Percentiles rank a stretch among this genome's conserved stretches.
These are phyloP conservation scores for Trichoderma citrinoviride DNA, from an alignment of 2,329 filamentous ascomycete species.

Conservation along the genomic window DNA sequence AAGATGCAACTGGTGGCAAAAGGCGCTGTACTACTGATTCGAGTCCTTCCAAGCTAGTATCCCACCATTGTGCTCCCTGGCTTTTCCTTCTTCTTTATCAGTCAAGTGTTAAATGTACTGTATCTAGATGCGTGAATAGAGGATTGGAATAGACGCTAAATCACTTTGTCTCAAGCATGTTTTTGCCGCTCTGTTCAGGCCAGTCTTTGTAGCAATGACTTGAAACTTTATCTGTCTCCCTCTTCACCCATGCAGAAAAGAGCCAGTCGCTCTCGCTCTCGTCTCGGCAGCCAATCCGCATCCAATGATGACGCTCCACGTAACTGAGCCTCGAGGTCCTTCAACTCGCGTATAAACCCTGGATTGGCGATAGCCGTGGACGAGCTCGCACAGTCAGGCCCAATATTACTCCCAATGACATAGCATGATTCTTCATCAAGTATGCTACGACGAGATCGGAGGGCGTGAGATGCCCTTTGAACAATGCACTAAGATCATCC, in stretches of 20 bases:
- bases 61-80: no score
- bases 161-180: neutral
- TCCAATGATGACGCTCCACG: neutral
- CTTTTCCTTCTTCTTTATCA: no score
- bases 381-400: slow-evolving; percentile 12
- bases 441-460: slow-evolving; percentile 9
- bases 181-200: no score
- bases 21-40: slow-evolving; percentile 13
- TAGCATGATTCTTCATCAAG: slow-evolving; percentile 1
- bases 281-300: neutral
- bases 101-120: no score
- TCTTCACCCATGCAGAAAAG: neutral
- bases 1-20: slow-evolving; percentile 21
- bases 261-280: slow-evolving; percentile 2
- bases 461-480: slow-evolving; percentile 18
- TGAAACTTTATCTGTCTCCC: neutral
- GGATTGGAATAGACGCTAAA: no score
- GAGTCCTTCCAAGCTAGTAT: neutral
- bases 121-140: no score
- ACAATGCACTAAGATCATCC: slow-evolving; percentile 13
- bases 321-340: slow-evolving; percentile 2
- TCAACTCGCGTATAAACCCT: slow-evolving; percentile 2
- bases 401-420: neutral
- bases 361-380: slow-evolving; percentile 8
- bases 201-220: neutral